Evolutionary conservation across 306 rosid species (phyloP), one percentile per base, ranked within the genome.

Genomic region (Aeschynomene evenia): DNA sequence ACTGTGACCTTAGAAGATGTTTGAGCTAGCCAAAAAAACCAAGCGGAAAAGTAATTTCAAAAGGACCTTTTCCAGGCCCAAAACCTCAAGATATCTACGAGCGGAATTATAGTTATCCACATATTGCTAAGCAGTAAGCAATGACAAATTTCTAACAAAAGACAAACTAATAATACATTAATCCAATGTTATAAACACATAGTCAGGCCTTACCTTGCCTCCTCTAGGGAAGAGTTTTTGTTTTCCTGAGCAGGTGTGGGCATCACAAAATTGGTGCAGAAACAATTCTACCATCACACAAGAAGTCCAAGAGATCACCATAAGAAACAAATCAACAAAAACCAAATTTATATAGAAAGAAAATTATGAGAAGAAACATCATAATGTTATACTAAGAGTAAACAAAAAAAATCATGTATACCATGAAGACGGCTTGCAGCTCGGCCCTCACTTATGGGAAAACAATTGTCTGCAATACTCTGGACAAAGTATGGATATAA

Each of bases 241-340:
- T 74, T 93, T 86, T 56, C 89, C 87, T 0, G 86, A 88, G 89
- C 98, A 93, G 65, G 91, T 77, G 74, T 86, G 98, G 68, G 97
- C 88, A 36, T 87, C 94, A 81, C 98, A 93, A 80, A 90, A 90
- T 79, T 93, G 98, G 76, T 77, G 98, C 86, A 86, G 84, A 80
- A 93, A 93, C 79, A 93, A 80, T 60, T 93, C 98, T 93, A 66
- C 73, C 58, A 56, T 52, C 63, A 49, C 57, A 76, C 46, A 70
- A 64, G 74, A 53, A 73, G 48, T 73, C 51, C 74, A 64, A 76
- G 58, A 71, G 48, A 75, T 58, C 74, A 75, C 22, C 71, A 73
- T 69, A 50, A 60, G 76, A 82, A 61, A 51, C 26, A 20, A 43
- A 65, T 63, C 12, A 70, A 65, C 65, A 42, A 51, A 45, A 21